phyloP scores from a whole-genome alignment of 805 yeast species.

The Yamadazyma akitaensis region DNA sequence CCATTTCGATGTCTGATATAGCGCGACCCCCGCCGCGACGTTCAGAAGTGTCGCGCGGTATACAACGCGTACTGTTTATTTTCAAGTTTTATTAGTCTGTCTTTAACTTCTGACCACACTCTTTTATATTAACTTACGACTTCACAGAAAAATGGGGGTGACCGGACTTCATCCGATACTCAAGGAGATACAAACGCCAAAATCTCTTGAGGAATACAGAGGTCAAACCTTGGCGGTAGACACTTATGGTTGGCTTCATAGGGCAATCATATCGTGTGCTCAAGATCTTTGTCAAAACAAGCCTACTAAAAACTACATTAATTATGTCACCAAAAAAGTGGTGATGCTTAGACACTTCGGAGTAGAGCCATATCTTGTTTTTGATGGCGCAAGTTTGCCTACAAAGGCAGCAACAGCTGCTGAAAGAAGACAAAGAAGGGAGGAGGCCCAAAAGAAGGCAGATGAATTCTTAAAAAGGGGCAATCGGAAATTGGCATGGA shows the following conservation, averaged over 20 bases:
- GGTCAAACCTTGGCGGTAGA: slow-evolving; percentile 89
- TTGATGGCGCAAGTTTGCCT: slow-evolving; percentile 87
- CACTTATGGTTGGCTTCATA: slow-evolving; percentile 95
- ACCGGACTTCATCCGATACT: slow-evolving; percentile 77
- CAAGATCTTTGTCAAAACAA: slow-evolving; percentile 68
- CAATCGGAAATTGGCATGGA: slow-evolving; percentile 57
- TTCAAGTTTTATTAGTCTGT: not conserved
- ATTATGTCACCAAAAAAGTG: slow-evolving; percentile 64
- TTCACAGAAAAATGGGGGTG: slow-evolving; percentile 69
- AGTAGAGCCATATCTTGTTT: slow-evolving; percentile 81
- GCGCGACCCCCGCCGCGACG: not conserved
- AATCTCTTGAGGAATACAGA: slow-evolving; percentile 54
- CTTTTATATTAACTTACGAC: not conserved
- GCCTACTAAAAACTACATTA: slow-evolving; percentile 71
- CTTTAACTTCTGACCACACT: not conserved
- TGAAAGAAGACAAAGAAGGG: slow-evolving; percentile 57
- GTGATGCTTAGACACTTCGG: slow-evolving; percentile 63
- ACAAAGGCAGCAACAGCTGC: slow-evolving; percentile 71
- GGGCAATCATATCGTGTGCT: slow-evolving; percentile 79
- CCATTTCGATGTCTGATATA: not conserved
- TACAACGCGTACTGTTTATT: not conserved
- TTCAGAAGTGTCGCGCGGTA: not conserved
- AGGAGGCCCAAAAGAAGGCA: slow-evolving; percentile 57
- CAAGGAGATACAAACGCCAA: slow-evolving; percentile 65
- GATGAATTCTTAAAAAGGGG: slow-evolving; percentile 50